Conservation (phyloP, 164 flowering plant genomes). For the Sextonia rubra region DNA sequence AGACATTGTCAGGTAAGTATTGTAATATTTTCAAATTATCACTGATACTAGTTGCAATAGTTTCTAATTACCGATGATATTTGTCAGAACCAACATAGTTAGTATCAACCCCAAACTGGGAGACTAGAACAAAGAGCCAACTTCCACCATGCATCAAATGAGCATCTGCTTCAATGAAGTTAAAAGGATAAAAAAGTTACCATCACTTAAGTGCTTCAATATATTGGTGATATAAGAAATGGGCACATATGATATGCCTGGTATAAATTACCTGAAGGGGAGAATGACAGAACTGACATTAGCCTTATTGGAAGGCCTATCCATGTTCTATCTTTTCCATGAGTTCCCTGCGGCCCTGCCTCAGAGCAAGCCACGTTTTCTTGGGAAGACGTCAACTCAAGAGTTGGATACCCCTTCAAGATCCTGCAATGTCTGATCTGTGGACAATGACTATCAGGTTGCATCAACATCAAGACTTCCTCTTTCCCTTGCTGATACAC, state of each 20-base stretch:
- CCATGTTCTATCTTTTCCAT: background rate
- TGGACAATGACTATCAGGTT: slow-evolving; percentile 17
- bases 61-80: too few relatives aligned
- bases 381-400: slow-evolving; percentile 13
- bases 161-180: too few relatives aligned
- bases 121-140: too few relatives aligned
- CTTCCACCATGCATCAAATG: too few relatives aligned
- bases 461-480: slow-evolving; percentile 6
- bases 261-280: slow-evolving; percentile 8
- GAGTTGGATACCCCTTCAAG: slow-evolving; percentile 13
- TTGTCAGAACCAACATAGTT: too few relatives aligned
- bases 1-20: too few relatives aligned
- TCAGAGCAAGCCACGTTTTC: slow-evolving; percentile 1
- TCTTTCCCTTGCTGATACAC: slow-evolving; percentile 37
- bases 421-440: slow-evolving; percentile 12
- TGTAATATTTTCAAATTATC: too few relatives aligned
- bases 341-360: background rate
- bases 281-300: background rate
- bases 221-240: too few relatives aligned
- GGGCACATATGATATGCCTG: background rate
- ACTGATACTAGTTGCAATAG: too few relatives aligned
- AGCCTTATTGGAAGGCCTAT: background rate
- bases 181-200: too few relatives aligned
- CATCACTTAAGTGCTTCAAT: too few relatives aligned
- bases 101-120: too few relatives aligned